Base-by-base conservation (phyloP, 495 filamentous ascomycete genomes). In the Daldinia childiae region DNA sequence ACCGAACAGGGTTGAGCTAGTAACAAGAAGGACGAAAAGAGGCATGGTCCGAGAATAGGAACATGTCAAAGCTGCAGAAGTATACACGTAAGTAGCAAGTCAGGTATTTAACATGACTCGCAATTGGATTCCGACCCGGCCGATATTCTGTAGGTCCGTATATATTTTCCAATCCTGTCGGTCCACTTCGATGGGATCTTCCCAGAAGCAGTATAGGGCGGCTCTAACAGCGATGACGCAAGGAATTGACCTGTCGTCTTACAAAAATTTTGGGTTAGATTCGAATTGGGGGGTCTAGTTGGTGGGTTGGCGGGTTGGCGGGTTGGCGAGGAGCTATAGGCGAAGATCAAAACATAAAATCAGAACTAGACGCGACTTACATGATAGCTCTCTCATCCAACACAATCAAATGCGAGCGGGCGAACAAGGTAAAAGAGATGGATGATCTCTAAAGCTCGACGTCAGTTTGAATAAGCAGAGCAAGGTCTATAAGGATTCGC, bases 201-300 rank as follows among this genome's bases (percentile, higher is more conserved):
- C 39, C 64, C 55, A 52, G 56, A 68, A 65, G 26, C 48, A 45
- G 64, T 65, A 73, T 69, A 73, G 65, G 70, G 65, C 70, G 66
- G 62, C 58, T 73, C 71, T 60, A n/a, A 62, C 54, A 26, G 29
- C 51, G 62, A 73, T 73, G 71, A 73, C 71, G 71, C 71, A 73
- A 69, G 60, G 19, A 73, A 73, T 59, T 73, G 71, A 73, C 62
- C 52, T 73, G 52, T 73, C 66, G 71, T 66, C 71, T 73, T 69
- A 41, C 62, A 27, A 54, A 38, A 66, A 59, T 59, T 32, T 39
- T 36, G 45, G 58, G 43, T 62, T 58, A 69, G 71, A 73, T 69
- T 62, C n/a, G 52, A 62, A 66, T 57, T 54, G 66, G 36, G 62
- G 54, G n/a, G n/a, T n/a, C n/a, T n/a, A n/a, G n/a, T n/a, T n/a